Percentiles rank a stretch among this genome's conserved stretches.
Evolutionary conservation across 2,329 filamentous ascomycete genomes (phyloP).

Genomic region (Eutypa lata): DNA sequence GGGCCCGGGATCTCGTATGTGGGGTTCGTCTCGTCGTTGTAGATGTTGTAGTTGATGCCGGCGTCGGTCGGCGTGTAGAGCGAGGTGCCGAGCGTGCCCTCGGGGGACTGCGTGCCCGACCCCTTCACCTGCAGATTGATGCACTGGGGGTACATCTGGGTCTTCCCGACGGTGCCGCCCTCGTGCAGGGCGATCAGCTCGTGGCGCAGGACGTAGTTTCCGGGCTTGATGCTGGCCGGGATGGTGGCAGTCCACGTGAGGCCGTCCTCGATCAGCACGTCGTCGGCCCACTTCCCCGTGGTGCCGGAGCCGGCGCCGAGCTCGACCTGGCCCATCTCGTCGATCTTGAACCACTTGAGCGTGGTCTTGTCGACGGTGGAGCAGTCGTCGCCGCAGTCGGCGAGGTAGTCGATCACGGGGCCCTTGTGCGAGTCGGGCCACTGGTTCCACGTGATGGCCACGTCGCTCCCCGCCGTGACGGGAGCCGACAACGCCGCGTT

Average conservation of each 20-base stretch:
- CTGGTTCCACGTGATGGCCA: conserved; percentile 60
- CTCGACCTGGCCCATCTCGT: conserved; percentile 22
- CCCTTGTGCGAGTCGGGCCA: conserved; percentile 60
- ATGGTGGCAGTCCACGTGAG: conserved; percentile 44
- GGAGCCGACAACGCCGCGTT: conserved; percentile 26
- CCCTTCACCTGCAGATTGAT: neutral
- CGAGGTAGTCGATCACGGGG: conserved; percentile 34
- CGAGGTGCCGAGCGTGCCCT: neutral
- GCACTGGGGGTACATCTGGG: conserved; percentile 32
- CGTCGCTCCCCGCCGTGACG: conserved; percentile 56
- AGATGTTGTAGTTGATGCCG: conserved; percentile 3
- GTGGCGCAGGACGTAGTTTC: conserved; percentile 48
- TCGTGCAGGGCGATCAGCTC: conserved; percentile 48
- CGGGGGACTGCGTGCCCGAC: neutral
- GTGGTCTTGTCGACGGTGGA: conserved; percentile 24
- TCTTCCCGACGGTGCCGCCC: conserved; percentile 33
- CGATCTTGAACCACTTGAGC: conserved; percentile 30
- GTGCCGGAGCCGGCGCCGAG: conserved; percentile 36
- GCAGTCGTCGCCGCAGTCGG: conserved; percentile 29
- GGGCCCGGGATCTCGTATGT: conserved; percentile 3
- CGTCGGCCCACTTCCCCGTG: conserved; percentile 31
- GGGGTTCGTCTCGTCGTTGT: conserved; percentile 6
- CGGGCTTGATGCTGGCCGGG: conserved; percentile 37
- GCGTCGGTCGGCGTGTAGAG: neutral
- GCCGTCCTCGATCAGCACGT: conserved; percentile 41